Evolutionary conservation across 1,284 basidiomycete genomes (phyloP).

Genomic region (Phaffia rhodozyma): DNA sequence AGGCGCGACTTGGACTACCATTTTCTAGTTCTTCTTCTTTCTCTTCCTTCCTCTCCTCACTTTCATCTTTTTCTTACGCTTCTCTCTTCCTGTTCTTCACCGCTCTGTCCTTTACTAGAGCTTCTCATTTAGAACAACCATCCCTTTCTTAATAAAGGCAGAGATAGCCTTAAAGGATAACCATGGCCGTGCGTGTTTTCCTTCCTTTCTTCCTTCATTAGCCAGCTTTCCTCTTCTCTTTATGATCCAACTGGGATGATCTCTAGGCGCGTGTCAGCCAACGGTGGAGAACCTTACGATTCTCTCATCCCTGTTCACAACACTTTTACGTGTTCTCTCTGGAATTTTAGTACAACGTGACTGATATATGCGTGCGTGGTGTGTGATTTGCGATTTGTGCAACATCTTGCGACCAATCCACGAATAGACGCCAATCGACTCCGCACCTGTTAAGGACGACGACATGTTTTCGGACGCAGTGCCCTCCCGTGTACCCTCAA

Average conservation of each 20-base stretch:
- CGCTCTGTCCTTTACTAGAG: too few species aligned
- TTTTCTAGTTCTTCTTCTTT: too few species aligned
- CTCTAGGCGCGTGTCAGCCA: background rate
- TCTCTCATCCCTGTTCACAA: background rate
- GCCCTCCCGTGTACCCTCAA: conserved; percentile 11
- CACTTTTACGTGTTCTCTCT: background rate
- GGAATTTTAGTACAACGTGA: background rate
- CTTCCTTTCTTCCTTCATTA: background rate
- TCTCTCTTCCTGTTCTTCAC: too few species aligned
- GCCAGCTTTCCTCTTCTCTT: background rate
- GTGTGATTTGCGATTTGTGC: background rate
- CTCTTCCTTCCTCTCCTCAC: too few species aligned
- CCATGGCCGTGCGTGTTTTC: background rate
- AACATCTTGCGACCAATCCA: background rate
- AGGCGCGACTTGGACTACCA: too few species aligned
- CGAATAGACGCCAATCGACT: background rate
- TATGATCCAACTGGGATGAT: background rate
- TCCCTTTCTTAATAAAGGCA: too few species aligned
- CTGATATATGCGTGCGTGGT: background rate
- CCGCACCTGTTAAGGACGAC: conserved; percentile 1
- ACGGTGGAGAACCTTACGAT: background rate
- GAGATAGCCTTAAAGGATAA: too few species aligned
- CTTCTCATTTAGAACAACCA: too few species aligned
- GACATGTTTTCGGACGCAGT: conserved; percentile 18
- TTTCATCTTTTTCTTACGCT: too few species aligned